These are phyloP conservation scores for Sarocladium strictum DNA, from an alignment of 2,329 filamentous ascomycete species.

Conservation along the genomic window DNA sequence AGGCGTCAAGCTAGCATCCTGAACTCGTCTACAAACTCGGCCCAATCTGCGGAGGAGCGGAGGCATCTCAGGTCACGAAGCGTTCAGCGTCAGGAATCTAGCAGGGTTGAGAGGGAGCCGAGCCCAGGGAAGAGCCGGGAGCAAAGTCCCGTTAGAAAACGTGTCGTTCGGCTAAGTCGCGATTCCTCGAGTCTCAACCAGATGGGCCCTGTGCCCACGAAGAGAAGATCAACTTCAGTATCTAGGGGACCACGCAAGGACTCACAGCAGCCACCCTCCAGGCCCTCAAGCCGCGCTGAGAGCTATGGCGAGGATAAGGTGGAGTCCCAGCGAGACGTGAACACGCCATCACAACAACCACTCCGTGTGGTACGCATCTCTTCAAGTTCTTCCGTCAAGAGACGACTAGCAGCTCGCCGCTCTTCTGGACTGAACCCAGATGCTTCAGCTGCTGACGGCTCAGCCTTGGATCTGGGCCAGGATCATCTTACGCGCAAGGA, in stretches of 20 bases:
- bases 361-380: conserved; percentile 50
- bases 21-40: conserved; percentile 35
- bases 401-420: conserved; percentile 21
- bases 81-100: conserved; percentile 30
- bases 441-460: conserved; percentile 27
- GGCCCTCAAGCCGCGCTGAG: conserved; percentile 30
- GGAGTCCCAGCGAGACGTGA: conserved; percentile 34
- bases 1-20: conserved; percentile 44
- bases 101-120: conserved; percentile 30
- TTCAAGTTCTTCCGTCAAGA: conserved; percentile 40
- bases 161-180: conserved; percentile 52
- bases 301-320: conserved; percentile 33
- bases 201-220: conserved; percentile 26
- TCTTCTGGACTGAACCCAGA: conserved; percentile 29
- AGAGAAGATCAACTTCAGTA: conserved; percentile 45
- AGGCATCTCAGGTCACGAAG: conserved; percentile 43
- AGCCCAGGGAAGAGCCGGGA: conserved; percentile 44
- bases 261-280: conserved; percentile 18
- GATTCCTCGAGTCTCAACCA: conserved; percentile 39
- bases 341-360: conserved; percentile 44
- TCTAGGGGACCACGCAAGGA: conserved; percentile 21
- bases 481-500: conserved; percentile 32
- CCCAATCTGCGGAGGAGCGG: conserved; percentile 31
- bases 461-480: conserved; percentile 35
- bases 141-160: conserved; percentile 47